Base-by-base conservation (phyloP, 495 filamentous ascomycete species). In the Xylaria sp. region DNA sequence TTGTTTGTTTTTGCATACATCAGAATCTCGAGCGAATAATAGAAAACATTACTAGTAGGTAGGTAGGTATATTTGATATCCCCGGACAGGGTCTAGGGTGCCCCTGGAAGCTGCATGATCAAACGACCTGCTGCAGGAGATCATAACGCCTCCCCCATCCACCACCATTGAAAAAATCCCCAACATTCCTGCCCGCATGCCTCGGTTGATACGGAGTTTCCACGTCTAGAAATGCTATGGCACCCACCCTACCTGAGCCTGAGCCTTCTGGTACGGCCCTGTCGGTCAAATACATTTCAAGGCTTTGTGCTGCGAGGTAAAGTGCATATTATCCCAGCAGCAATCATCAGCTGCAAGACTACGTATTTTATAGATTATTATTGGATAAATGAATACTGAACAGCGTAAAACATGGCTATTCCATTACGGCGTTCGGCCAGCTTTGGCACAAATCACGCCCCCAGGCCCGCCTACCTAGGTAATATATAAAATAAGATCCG, bases 111-210 rank as follows among this genome's bases (percentile, higher is more conserved):
- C 0, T 67, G 35, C 64, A 67, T 67, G 64, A 67, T 52, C 48
- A 41, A 35, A 21, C 64, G 21, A 55, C 48, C n/a, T 67, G 64
- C n/a, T 67, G 64, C 64, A 53, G 46, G 29, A 67, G 46, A n/a
- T 35, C 62, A 66, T 37, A 26, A 40, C 62, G 62, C 44, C 62
- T 52, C 44, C 7, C n/a, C 29, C 41, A 21, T 33, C 24, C 31
- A 61, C 35, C 6, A 2, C 2, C 41, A 21, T 41, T 41, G 35
- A 19, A n/a, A 7, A 53, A 12, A 12, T 29, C 21, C 21, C 50
- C 50, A 53, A n/a, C 46, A 50, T 15, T 24, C 46, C 46, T 50
- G 0, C 17, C 33, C 40, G 8, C 17, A 29, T 48, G 29, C 61
- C 41, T 19, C 29, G 48, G 43, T 21, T 52, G 40, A 50, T 50